These are phyloP conservation scores for Fusarium tanahbumbuense DNA, from an alignment of 2,329 filamentous ascomycete genomes.

Conservation along the genomic window DNA sequence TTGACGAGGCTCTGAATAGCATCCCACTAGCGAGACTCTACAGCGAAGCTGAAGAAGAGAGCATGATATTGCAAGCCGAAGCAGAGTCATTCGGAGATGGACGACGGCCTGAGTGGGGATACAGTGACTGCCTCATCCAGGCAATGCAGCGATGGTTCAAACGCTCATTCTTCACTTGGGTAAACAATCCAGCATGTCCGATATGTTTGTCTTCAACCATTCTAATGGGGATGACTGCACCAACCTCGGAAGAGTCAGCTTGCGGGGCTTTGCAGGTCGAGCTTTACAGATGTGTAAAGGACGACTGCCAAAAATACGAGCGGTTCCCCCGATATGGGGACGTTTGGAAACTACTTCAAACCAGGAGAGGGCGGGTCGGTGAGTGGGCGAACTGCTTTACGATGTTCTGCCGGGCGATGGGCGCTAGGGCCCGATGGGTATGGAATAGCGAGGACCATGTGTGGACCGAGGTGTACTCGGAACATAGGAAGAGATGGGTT, in stretches of 20 bases:
- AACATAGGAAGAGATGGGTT: conserved; percentile 94
- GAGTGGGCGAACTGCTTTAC: conserved; percentile 99
- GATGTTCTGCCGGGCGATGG: conserved; percentile 95
- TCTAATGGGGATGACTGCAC: conserved; percentile 84
- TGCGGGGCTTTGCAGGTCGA: conserved; percentile 90
- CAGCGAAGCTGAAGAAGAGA: conserved; percentile 92
- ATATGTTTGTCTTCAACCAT: conserved; percentile 86
- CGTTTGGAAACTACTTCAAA: conserved; percentile 91
- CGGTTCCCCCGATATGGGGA: conserved; percentile 95
- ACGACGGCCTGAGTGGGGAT: conserved; percentile 89
- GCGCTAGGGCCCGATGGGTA: conserved; percentile 92
- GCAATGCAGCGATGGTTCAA: conserved; percentile 93
- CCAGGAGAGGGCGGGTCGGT: conserved; percentile 84
- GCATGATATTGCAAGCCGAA: conserved; percentile 85
- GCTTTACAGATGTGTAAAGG: conserved; percentile 85
- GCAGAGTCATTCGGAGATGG: conserved; percentile 87
- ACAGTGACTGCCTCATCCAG: conserved; percentile 95
- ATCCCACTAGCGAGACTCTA: conserved; percentile 94
- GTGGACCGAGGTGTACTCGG: conserved; percentile 97
- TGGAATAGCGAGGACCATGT: conserved; percentile 98
- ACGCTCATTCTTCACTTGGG: conserved; percentile 92
- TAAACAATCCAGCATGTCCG: conserved; percentile 92
- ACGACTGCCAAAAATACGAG: conserved; percentile 80
- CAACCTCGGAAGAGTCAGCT: conserved; percentile 88
- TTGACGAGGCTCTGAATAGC: conserved; percentile 89